Evolutionary conservation across 2,329 filamentous ascomycete genomes (phyloP), one percentile per base, ranked within the genome.

Genomic region (Pseudogymnoascus sp.): DNA sequence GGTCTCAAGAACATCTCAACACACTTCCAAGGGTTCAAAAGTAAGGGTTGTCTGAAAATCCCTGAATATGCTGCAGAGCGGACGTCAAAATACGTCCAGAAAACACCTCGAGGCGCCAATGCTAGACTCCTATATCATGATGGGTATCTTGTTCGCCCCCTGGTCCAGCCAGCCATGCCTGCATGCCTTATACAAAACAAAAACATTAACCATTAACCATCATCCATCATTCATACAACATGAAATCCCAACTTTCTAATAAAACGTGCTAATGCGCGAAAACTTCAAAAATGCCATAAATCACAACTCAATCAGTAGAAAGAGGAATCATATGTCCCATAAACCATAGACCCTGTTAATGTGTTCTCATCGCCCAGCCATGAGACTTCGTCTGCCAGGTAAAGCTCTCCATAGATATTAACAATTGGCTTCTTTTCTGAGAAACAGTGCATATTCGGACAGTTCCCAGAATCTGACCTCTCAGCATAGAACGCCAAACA

Each of bases 111-210:
- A 35, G 42, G 42, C 42, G 42, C 15, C 48, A 55, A 55, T 55
- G 48, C 48, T 55, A 17, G 48, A n/a, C 48, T 33, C 48, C 29
- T 55, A 55, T 55, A 21, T 55, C 48, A 55, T 33, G 10, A 55
- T 55, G 29, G 48, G 48, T 55, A 55, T 55, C 29, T 12, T 35
- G 48, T 55, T 55, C 48, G 9, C 48, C 29, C 48, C 29, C 29
- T 55, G 48, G 48, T 55, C 48, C 48, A 55, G 48, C 48, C 29
- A 55, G 48, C 10, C 29, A 55, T 55, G 27, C 48, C 48, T 33
- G 27, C 27, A 55, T 33, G 48, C 9, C 15, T 17, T 55, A 55
- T 55, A 33, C 13, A 55, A 55, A 51, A 55, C 29, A 33, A 35
- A 33, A 33, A 5, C 29, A 55, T 55, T 21, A 55, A 17, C 29